phyloP scores from a whole-genome alignment of 2,329 filamentous ascomycete species.

The Sclerotinia nivalis region DNA sequence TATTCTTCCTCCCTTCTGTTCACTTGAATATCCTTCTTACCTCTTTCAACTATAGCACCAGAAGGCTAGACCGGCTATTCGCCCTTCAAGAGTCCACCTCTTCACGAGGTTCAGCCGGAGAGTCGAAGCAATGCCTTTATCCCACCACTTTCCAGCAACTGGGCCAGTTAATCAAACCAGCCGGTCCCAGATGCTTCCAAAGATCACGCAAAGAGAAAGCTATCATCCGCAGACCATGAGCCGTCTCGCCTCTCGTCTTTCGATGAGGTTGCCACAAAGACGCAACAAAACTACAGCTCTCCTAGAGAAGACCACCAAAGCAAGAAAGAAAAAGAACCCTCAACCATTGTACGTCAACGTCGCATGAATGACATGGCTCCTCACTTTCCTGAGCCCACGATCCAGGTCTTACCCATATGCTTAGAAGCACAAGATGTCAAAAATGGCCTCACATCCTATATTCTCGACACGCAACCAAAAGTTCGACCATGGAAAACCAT shows the following conservation, averaged over 20 bases:
- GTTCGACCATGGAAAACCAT: too few species aligned
- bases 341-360: too few species aligned
- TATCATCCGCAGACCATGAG: constrained; percentile 32
- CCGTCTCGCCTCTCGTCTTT: constrained; percentile 37
- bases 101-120: background rate
- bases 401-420: too few species aligned
- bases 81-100: background rate
- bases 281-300: background rate
- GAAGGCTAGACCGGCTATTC: background rate
- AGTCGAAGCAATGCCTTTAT: background rate
- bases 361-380: too few species aligned
- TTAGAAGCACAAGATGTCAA: too few species aligned
- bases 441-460: too few species aligned
- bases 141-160: background rate
- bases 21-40: background rate
- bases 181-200: constrained; percentile 35
- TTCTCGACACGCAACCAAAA: too few species aligned
- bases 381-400: too few species aligned
- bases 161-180: background rate
- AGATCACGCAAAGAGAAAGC: constrained; percentile 34
- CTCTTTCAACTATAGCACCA: background rate
- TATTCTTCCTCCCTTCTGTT: background rate
- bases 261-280: constrained; percentile 25
- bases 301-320: constrained; percentile 25
- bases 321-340: background rate